These are phyloP conservation scores for Malus orientalis DNA, from an alignment of 306 rosid species.

Conservation along the genomic window DNA sequence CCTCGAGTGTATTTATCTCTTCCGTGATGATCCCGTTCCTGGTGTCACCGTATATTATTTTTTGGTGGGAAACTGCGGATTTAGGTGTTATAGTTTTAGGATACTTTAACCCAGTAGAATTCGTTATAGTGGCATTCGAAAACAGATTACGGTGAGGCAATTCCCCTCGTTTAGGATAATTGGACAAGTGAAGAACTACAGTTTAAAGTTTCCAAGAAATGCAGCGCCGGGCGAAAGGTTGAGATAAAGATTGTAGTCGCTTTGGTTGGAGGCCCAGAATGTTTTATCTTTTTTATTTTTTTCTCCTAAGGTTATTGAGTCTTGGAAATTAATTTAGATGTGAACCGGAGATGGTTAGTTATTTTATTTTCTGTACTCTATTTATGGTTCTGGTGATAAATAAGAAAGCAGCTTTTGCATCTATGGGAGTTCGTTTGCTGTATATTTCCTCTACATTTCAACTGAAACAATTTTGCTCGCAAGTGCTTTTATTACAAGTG, in stretches of 20 bases:
- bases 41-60: conserved; percentile 21
- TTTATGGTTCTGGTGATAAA: not conserved
- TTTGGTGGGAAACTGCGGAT: conserved; percentile 52
- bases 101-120: conserved; percentile 32
- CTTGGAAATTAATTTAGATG: conserved; percentile 1
- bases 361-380: not conserved
- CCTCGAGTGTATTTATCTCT: conserved; percentile 34
- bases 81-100: conserved; percentile 53
- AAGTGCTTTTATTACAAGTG: too few species aligned
- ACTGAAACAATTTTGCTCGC: too few species aligned
- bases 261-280: conserved; percentile 1
- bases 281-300: not conserved
- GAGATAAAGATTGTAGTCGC: conserved; percentile 5
- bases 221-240: conserved; percentile 23
- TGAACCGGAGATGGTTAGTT: not conserved
- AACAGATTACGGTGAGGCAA: conserved; percentile 29
- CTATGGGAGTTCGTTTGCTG: not conserved
- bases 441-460: too few species aligned
- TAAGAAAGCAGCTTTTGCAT: not conserved
- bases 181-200: conserved; percentile 10
- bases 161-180: conserved; percentile 30
- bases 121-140: conserved; percentile 32
- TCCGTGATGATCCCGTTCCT: conserved; percentile 39
- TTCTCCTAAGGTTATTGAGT: not conserved
- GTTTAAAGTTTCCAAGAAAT: conserved; percentile 27